Percentiles rank a stretch among this genome's conserved stretches.
Conservation (phyloP, 352 stramenopile species). For the Plasmopara viticola region DNA sequence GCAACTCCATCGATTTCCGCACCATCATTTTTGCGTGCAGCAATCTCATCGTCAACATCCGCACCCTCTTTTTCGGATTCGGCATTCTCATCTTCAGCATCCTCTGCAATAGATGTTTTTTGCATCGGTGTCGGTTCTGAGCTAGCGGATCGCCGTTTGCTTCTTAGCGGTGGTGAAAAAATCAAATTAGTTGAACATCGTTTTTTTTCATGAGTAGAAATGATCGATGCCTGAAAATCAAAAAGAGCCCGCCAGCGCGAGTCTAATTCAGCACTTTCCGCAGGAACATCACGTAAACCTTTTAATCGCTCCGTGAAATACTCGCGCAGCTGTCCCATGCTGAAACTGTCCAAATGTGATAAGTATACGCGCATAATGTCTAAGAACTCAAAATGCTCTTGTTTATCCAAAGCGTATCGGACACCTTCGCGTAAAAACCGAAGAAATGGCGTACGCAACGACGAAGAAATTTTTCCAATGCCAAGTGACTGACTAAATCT, state of each 20-base stretch:
- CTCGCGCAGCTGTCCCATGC: conserved; percentile 50
- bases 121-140: conserved; percentile 32
- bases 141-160: conserved; percentile 28
- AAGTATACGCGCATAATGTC: conserved; percentile 62
- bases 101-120: conserved; percentile 29
- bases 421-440: conserved; percentile 80
- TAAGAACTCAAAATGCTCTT: conserved; percentile 62
- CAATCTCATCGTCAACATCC: not conserved
- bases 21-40: not conserved
- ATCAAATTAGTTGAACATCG: conserved; percentile 8
- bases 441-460: conserved; percentile 69
- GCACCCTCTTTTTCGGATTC: not conserved
- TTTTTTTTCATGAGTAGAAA: conserved; percentile 15
- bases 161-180: conserved; percentile 27
- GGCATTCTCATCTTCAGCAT: conserved; percentile 13
- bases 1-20: conserved; percentile 5
- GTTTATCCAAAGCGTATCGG: conserved; percentile 55
- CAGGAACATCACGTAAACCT: conserved; percentile 35
- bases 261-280: conserved; percentile 35
- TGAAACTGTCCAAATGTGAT: conserved; percentile 58
- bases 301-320: conserved; percentile 68
- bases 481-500: conserved; percentile 76
- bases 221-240: conserved; percentile 56
- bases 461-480: conserved; percentile 59
- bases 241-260: conserved; percentile 50